Conservation (phyloP, 805 yeast genomes). For the Candida insectorum region DNA sequence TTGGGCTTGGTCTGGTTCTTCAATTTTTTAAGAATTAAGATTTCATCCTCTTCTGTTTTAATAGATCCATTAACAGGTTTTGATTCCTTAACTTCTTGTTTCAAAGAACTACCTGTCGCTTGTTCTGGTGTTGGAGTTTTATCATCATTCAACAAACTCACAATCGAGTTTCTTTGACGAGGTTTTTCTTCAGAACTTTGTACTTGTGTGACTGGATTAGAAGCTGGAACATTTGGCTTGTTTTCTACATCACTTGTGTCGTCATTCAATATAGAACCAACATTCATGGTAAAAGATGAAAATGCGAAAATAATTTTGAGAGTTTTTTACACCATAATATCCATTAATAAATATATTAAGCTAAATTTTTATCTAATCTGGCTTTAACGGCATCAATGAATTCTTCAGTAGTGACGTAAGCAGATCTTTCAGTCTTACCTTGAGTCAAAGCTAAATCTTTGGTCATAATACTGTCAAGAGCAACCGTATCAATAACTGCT, state of each 20-base stretch:
- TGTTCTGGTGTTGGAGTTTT: slow-evolving; percentile 35
- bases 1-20: slow-evolving; percentile 46
- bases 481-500: slow-evolving; percentile 85
- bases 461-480: slow-evolving; percentile 84
- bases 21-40: slow-evolving; percentile 21
- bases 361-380: slow-evolving; percentile 47
- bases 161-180: slow-evolving; percentile 18
- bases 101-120: not conserved
- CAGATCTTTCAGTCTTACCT: slow-evolving; percentile 78
- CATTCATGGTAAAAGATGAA: slow-evolving; percentile 24
- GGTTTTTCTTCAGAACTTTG: not conserved
- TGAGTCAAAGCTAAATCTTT: slow-evolving; percentile 90
- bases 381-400: slow-evolving; percentile 78
- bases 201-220: not conserved
- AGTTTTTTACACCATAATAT: not conserved
- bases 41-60: slow-evolving; percentile 22
- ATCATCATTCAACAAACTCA: slow-evolving; percentile 40
- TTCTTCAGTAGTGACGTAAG: slow-evolving; percentile 89
- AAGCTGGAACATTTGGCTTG: not conserved
- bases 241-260: slow-evolving; percentile 21
- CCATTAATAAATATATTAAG: slow-evolving; percentile 1
- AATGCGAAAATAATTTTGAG: not conserved
- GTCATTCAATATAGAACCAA: slow-evolving; percentile 35
- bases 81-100: slow-evolving; percentile 1
- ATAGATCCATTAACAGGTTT: slow-evolving; percentile 1